These are phyloP conservation scores for Penicillium arizonense DNA, from an alignment of 495 filamentous ascomycete species.

Conservation along the genomic window DNA sequence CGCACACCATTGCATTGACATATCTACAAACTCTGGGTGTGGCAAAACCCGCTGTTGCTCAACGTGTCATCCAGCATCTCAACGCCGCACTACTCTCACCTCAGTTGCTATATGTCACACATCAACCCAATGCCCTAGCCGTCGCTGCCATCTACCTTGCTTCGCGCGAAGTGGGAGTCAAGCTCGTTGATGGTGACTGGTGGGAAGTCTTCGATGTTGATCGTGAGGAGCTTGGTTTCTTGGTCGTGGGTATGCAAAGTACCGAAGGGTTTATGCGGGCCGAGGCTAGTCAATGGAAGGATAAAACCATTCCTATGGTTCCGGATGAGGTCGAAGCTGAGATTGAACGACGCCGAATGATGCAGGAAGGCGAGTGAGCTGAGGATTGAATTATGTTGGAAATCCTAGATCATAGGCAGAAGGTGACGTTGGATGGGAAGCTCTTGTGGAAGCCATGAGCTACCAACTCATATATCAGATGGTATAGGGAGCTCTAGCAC, in stretches of 20 bases:
- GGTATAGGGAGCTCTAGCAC: background rate
- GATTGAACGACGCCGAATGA: slow-evolving; percentile 57
- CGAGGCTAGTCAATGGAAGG: slow-evolving; percentile 51
- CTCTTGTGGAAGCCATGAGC: background rate
- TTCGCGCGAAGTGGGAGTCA: slow-evolving; percentile 71
- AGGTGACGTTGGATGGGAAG: background rate
- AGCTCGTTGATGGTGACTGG: slow-evolving; percentile 81
- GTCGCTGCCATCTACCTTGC: slow-evolving; percentile 88
- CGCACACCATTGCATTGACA: slow-evolving; percentile 84
- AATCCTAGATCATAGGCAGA: background rate
- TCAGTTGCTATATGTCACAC: slow-evolving; percentile 86
- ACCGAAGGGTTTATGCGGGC: slow-evolving; percentile 66
- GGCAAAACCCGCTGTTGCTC: slow-evolving; percentile 49
- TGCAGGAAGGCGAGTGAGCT: slow-evolving; percentile 49
- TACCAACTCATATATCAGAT: background rate
- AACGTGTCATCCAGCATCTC: slow-evolving; percentile 68
- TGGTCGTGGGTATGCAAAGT: slow-evolving; percentile 84
- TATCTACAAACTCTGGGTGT: slow-evolving; percentile 87
- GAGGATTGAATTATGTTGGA: background rate
- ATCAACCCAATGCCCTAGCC: slow-evolving; percentile 82
- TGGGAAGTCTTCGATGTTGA: slow-evolving; percentile 99
- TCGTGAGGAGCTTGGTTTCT: slow-evolving; percentile 88
- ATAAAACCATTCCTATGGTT: slow-evolving; percentile 37
- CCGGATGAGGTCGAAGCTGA: slow-evolving; percentile 59
- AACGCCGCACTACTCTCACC: slow-evolving; percentile 83